Evolutionary conservation across 306 rosid species (phyloP).

Genomic region (Cucumis melo): DNA sequence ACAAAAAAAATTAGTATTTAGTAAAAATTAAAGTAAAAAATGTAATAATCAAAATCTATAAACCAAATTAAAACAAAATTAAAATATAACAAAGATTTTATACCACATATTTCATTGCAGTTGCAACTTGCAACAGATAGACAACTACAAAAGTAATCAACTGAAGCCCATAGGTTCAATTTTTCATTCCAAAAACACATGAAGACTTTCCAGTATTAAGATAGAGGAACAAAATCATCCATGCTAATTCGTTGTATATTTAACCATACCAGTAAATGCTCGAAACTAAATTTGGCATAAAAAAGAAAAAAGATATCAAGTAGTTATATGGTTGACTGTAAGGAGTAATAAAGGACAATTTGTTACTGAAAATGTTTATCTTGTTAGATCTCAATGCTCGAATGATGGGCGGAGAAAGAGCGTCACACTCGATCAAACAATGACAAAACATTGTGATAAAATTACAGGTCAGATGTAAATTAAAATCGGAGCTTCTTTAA

Average conservation of each 20-base stretch:
- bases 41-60: no score
- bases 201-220: background rate
- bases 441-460: background rate
- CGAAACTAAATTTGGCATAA: background rate
- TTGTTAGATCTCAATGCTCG: background rate
- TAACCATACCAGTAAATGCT: background rate
- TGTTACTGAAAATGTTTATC: background rate
- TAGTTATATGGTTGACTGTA: background rate
- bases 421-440: background rate
- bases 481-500: background rate
- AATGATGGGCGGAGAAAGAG: background rate
- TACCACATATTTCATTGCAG: no score
- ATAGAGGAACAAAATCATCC: background rate
- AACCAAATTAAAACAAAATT: no score
- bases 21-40: no score
- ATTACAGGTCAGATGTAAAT: background rate
- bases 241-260: background rate
- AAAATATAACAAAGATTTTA: no score
- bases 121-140: no score
- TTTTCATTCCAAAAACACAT: no score
- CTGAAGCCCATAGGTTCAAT: no score
- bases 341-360: background rate
- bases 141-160: no score
- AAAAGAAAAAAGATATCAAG: background rate
- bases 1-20: no score